phyloP scores from a whole-genome alignment of 305 asterid species.

The Coffea humblotiana region DNA sequence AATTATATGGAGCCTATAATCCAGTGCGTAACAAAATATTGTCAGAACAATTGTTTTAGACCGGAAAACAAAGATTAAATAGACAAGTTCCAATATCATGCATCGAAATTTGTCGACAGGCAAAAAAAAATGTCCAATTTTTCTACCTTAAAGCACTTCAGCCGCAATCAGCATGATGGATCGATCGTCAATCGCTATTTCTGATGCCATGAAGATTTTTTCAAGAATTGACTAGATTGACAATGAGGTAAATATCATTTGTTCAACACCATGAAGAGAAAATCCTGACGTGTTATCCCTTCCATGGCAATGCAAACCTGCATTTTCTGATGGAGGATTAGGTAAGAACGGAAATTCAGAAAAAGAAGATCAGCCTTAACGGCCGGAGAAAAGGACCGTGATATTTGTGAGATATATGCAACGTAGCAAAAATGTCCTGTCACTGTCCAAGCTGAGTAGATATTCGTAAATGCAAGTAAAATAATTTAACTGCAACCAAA shows the following conservation, averaged over 20 bases:
- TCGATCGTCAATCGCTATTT: not conserved
- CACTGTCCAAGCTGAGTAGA: not conserved
- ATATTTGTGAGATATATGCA: not conserved
- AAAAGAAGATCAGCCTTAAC: not conserved
- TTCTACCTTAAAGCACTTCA: not conserved
- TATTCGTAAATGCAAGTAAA: not conserved
- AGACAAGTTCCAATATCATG: not conserved
- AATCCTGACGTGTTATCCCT: not conserved
- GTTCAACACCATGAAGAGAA: not conserved
- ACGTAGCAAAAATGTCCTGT: not conserved
- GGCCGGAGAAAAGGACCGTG: not conserved
- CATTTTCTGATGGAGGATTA: not conserved
- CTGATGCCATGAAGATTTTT: not conserved
- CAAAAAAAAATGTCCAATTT: not conserved
- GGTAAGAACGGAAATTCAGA: not conserved
- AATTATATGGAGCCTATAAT: no score
- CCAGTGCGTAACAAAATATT: no score
- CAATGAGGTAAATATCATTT: not conserved
- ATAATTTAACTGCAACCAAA: not conserved
- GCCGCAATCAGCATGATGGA: not conserved
- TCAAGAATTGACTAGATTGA: not conserved
- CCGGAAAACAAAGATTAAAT: no score
- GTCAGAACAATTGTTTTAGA: no score
- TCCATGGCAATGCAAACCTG: not conserved
- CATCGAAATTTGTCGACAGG: no score